Percentiles rank a stretch among this genome's conserved stretches.
Evolutionary conservation across 768 basidiomycete species (phyloP).

Genomic region (Rhizopogon vulgaris): DNA sequence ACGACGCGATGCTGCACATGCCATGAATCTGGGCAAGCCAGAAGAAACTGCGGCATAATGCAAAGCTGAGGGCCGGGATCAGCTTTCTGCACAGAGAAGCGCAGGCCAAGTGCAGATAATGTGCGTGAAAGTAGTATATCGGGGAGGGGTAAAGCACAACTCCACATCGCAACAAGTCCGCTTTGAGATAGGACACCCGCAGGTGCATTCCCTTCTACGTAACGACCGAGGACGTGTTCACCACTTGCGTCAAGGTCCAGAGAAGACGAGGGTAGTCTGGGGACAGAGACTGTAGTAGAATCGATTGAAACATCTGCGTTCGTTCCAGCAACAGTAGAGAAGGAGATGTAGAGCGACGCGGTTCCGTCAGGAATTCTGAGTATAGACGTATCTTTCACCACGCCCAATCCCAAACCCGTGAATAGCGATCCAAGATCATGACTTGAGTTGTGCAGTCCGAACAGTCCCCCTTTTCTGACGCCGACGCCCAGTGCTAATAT

Average conservation of each 20-base stretch:
- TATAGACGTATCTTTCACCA: slow-evolving; percentile 21
- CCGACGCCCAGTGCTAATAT: slow-evolving; percentile 63
- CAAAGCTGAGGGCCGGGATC: background rate
- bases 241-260: slow-evolving; percentile 13
- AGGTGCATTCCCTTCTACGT: slow-evolving; percentile 9
- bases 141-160: slow-evolving; percentile 20
- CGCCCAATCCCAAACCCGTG: slow-evolving; percentile 22
- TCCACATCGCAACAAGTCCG: slow-evolving; percentile 23
- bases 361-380: slow-evolving; percentile 22
- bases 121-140: slow-evolving; percentile 16
- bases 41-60: slow-evolving; percentile 24
- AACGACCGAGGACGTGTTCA: slow-evolving; percentile 13
- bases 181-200: slow-evolving; percentile 21
- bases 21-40: slow-evolving; percentile 21
- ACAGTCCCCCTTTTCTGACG: slow-evolving; percentile 40
- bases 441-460: slow-evolving; percentile 28
- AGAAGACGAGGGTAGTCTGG: slow-evolving; percentile 11
- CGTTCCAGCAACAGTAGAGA: slow-evolving; percentile 13
- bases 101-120: slow-evolving; percentile 22
- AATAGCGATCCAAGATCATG: slow-evolving; percentile 36
- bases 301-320: slow-evolving; percentile 7
- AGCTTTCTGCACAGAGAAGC: slow-evolving; percentile 1
- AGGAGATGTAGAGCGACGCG: slow-evolving; percentile 19
- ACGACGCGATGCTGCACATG: slow-evolving; percentile 10
- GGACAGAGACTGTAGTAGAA: background rate